Evolutionary conservation across 1,139 yeast genomes (phyloP), one percentile per base, ranked within the genome.

Genomic region (Suhomyces terraborum): DNA sequence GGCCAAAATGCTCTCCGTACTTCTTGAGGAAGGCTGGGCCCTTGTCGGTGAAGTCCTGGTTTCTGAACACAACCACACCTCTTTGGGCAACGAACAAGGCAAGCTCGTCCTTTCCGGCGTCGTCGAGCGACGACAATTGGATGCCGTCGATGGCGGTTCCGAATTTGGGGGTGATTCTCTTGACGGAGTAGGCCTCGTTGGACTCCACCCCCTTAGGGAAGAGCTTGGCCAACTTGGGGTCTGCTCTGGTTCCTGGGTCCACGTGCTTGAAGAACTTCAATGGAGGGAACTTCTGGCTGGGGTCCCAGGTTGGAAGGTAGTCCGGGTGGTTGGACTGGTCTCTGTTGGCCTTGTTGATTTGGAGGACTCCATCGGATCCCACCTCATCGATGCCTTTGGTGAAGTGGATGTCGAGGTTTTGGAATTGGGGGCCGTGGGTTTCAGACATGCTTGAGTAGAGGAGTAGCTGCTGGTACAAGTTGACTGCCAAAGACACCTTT

Each of bases 241-340:
- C 85, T 9, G 84, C 88, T 45, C 69, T 65, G 25, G 66, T 56
- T 4, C 82, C 87, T 25, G 80, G 77, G 49, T 81, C 87, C 17
- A 62, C 57, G 52, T 69, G 74, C 50, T 72, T 69, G 54, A 73
- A 72, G 46, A 76, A 75, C 42, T 68, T 62, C 45, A 75, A 68
- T 16, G 80, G 77, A 21, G 65, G 62, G 47, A 61, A 70, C 38
- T 64, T 67, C 49, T 75, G 72, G 18, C 54, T 56, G 14, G 68
- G 69, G 43, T 68, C 68, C 80, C 81, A 77, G 2, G 79, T 67
- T 26, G 82, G 82, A 40, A 76, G 62, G 58, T 67, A 77, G 3
- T 69, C 71, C 8, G 71, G 69, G 52, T 49, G 52, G 17, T 58
- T 51, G 16, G 73, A 54, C 24, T 50, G 47, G 19, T 42, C 52